Percentiles rank a stretch among this genome's conserved stretches.
Evolutionary conservation across 352 stramenopile species (phyloP).

Genomic region (Globisporangium camurandrum): DNA sequence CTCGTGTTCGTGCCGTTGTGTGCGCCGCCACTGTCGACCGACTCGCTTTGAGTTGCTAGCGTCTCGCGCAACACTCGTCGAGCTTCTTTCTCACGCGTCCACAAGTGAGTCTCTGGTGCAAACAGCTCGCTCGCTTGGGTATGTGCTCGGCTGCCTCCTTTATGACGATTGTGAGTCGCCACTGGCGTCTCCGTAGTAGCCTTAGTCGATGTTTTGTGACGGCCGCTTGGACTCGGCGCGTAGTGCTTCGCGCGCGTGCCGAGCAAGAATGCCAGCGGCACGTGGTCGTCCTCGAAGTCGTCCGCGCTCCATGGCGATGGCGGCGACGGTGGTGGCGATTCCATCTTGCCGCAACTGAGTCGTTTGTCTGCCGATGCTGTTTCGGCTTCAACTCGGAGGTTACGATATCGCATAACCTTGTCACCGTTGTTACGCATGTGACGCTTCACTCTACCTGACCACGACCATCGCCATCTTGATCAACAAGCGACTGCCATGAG

Average conservation of each 20-base stretch:
- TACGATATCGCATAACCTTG: too few species aligned
- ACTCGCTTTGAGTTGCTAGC: slow-evolving; percentile 12
- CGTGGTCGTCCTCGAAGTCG: slow-evolving; percentile 39
- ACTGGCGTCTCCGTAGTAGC: not conserved
- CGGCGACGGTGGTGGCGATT: slow-evolving; percentile 1
- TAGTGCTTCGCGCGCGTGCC: slow-evolving; percentile 38
- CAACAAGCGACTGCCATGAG: slow-evolving; percentile 2
- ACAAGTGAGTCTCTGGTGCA: slow-evolving; percentile 13
- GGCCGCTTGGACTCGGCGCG: not conserved
- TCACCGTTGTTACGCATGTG: too few species aligned
- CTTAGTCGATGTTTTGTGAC: not conserved
- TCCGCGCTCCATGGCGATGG: too few species aligned
- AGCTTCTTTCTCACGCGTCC: slow-evolving; percentile 31
- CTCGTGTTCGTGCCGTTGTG: not conserved
- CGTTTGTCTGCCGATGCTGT: too few species aligned
- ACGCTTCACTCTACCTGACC: too few species aligned
- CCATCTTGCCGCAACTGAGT: slow-evolving; percentile 6
- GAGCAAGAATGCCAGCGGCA: slow-evolving; percentile 64
- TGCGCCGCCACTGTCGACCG: not conserved
- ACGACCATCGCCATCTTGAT: too few species aligned
- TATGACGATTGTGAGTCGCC: not conserved
- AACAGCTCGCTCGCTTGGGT: slow-evolving; percentile 7
- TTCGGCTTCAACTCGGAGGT: too few species aligned
- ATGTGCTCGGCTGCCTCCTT: not conserved
- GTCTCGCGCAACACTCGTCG: slow-evolving; percentile 24